Base-by-base conservation (phyloP, 768 basidiomycete species). In the Lentinula lateritia region DNA sequence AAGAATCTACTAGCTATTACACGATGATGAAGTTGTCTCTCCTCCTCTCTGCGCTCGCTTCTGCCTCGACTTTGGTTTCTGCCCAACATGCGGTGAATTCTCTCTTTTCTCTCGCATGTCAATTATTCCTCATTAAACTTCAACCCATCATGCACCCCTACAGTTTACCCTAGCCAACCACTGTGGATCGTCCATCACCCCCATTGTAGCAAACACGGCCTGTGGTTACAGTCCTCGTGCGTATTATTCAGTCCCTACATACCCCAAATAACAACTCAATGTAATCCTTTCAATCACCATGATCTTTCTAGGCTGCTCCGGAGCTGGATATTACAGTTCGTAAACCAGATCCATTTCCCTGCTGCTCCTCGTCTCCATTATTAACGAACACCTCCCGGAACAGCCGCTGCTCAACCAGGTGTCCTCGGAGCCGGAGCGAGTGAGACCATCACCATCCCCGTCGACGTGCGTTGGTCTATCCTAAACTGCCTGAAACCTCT, bases 221-320 rank as follows among this genome's bases (percentile, higher is more conserved):
- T 78, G 77, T 59, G 77, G 77, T 2, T 79, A 75, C 63, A 77
- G 75, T 13, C 76, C 76, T 32, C 71, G 76, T 28, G 35, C 35
- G 43, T 60, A 32, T 18, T 38, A 1, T 15, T 23, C 35, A 35
- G 12, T 55, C n/a, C 52, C 6, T 23, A 74, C 72, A 70, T 69
- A 48, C 23, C 7, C 46, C 20, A 23, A 18, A 6, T 43, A 71
- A 69, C 45, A 71, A 71, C 5, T 72, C 72, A 68, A 39, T 2
- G 9, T 72, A 3, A 75, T 73, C 67, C 70, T 35, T 36, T 66
- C 45, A 73, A 73, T 4, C 62, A 66, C 3, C 75, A 73, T 8
- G 28, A 65, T 64, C 20, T 66, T 63, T 12, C 53, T 75, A 18
- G 67, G 60, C 13, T 61, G 65, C 50, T 48, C 43, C 48, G 65